These are phyloP conservation scores for Dovyalis caffra DNA, from an alignment of 345 rosid species.

Conservation along the genomic window DNA sequence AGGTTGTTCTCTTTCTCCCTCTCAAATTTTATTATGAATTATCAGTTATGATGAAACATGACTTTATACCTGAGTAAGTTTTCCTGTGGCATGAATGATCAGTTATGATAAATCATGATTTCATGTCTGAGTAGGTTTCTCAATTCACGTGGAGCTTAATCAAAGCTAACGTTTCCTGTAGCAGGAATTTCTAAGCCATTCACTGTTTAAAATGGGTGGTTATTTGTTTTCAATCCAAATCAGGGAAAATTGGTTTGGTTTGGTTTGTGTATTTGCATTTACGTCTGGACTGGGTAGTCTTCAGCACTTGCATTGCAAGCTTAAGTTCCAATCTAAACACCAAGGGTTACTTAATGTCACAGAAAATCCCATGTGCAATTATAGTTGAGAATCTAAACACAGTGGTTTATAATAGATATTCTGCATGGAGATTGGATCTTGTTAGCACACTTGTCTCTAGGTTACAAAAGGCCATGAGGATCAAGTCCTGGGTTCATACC, in stretches of 20 bases:
- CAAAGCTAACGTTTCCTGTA: no score
- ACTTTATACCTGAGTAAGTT: background rate
- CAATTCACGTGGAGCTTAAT: no score
- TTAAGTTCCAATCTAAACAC: background rate
- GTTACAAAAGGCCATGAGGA: background rate
- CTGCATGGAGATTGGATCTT: background rate
- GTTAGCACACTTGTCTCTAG: background rate
- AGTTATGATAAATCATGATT: no score
- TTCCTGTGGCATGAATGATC: background rate
- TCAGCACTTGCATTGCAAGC: background rate
- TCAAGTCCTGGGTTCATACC: background rate
- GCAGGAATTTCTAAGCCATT: no score
- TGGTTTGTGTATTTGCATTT: no score
- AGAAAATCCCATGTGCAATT: background rate
- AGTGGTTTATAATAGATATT: background rate
- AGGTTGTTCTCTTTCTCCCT: slow-evolving; percentile 41
- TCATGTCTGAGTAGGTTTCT: no score
- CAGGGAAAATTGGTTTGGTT: background rate
- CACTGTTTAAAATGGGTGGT: background rate
- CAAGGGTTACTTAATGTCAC: background rate
- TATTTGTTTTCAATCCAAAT: background rate
- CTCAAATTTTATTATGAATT: background rate
- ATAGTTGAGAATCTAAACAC: background rate
- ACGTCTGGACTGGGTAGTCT: no score
- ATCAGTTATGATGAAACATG: background rate